Evolutionary conservation across 1,284 basidiomycete species (phyloP), one percentile per base, ranked within the genome.

Genomic region (Trichosporon faecale): DNA sequence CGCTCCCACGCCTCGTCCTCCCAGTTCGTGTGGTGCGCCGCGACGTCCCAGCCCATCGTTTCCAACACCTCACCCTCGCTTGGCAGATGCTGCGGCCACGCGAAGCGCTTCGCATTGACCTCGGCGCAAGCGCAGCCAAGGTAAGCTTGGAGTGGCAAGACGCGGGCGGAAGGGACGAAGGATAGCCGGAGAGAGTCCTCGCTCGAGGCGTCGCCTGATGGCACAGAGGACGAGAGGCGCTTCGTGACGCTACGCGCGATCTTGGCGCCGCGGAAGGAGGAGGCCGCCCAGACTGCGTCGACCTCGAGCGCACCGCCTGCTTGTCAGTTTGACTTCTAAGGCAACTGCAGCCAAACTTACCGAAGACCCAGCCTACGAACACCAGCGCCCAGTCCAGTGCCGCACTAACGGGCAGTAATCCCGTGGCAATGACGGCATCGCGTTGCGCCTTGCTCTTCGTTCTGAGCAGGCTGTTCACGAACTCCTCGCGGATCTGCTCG

Each of bases 1-100:
- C 70, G 64, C 68, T 75, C 72, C 74, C 74, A 75, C 33, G 60
- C 46, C 64, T 75, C 74, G 27, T 73, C 72, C 64, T 74, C 73
- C 73, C 73, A 74, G 69, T 75, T 74, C 46, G 70, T 63, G n/a
- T 70, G 72, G 12, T 49, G 37, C 4, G 67, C 68, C 0, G 68
- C 65, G 8, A 68, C 64, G 60, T 71, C 64, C 74, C 74, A 73
- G 5, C 74, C 72, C 14, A 74, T 70, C 2, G 70, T 44, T 31
- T 60, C 57, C 21, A 75, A 69, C 55, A 74, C 72, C 33, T 71
- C 66, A 21, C 12, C n/a, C 25, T 52, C 64, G 14, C 55, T 35
- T 14, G 72, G 72, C 18, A 67, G 44, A n/a, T 31, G 40, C n/a
- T 46, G 46, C n/a, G 40, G 60, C n/a, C 46, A 37, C 18, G 31